Percentiles rank a stretch among this genome's conserved stretches.
Conservation (phyloP, 1,284 basidiomycete species). For the Ustilago loliicola region DNA sequence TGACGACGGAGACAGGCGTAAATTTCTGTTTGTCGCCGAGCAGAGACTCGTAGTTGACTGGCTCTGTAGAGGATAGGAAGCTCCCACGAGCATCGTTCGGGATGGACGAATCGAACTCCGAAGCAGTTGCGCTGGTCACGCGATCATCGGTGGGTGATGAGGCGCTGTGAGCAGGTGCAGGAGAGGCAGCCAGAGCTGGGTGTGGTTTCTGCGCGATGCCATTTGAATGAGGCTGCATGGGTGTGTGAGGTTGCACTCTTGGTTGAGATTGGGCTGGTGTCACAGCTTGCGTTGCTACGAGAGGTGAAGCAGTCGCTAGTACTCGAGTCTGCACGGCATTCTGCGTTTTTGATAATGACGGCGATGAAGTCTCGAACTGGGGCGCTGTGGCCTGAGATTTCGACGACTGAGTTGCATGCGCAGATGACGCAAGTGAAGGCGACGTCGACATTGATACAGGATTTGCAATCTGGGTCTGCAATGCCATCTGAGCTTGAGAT, state of each 20-base stretch:
- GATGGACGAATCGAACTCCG: neutral
- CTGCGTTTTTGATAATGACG: neutral
- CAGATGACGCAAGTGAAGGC: neutral
- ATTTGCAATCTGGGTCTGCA: neutral
- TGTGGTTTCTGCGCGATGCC: neutral
- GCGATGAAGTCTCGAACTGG: neutral
- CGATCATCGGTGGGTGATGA: neutral
- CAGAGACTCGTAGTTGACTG: constrained; percentile 15
- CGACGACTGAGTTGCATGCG: neutral
- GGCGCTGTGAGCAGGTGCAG: neutral
- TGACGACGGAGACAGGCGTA: constrained; percentile 8
- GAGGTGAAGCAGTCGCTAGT: neutral
- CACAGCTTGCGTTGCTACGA: neutral
- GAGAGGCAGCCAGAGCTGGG: neutral
- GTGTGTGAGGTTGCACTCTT: neutral
- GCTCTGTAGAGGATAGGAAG: constrained; percentile 16
- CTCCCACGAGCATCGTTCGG: constrained; percentile 7
- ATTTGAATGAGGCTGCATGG: neutral
- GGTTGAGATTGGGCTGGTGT: neutral
- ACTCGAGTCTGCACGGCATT: neutral
- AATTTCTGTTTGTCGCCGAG: neutral
- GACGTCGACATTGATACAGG: neutral
- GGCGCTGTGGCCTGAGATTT: neutral
- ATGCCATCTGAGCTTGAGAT: neutral
- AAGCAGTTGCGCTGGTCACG: neutral